These are phyloP conservation scores for Lactarius sp. DNA, from an alignment of 768 basidiomycete species.

Conservation along the genomic window DNA sequence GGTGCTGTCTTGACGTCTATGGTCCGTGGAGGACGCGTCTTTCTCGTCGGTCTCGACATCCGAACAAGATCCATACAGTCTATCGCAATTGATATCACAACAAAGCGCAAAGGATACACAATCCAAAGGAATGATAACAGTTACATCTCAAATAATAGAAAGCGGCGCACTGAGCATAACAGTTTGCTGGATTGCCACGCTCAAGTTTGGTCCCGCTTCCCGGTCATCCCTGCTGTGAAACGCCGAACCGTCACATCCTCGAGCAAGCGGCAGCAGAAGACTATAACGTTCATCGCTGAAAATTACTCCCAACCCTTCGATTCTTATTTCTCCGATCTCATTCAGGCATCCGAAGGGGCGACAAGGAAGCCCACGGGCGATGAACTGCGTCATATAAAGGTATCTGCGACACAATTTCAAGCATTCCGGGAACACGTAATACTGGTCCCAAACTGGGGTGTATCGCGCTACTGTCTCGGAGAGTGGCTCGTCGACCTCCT, in stretches of 20 bases:
- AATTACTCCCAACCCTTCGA: constrained; percentile 29
- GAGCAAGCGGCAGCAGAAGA: constrained; percentile 32
- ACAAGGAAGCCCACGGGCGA: constrained; percentile 51
- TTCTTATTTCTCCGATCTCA: constrained; percentile 31
- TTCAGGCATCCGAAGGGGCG: constrained; percentile 37
- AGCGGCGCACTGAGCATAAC: constrained; percentile 39
- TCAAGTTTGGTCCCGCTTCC: no score
- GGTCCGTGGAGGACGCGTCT: constrained; percentile 24
- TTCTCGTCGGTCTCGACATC: constrained; percentile 41
- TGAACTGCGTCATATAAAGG: constrained; percentile 37
- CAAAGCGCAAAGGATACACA: constrained; percentile 50
- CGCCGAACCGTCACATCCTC: background rate
- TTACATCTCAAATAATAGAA: constrained; percentile 24
- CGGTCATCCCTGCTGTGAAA: background rate
- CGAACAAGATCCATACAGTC: constrained; percentile 37
- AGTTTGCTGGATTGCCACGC: background rate
- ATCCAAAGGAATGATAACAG: constrained; percentile 42
- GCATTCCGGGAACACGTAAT: constrained; percentile 27
- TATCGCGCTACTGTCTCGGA: no score
- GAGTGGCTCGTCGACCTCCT: no score
- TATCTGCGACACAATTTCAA: constrained; percentile 33
- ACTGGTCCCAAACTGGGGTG: constrained; percentile 16
- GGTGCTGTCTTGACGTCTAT: constrained; percentile 43
- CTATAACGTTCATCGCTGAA: constrained; percentile 43
- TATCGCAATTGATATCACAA: constrained; percentile 47